Percentiles rank a stretch among this genome's conserved stretches.
These are phyloP conservation scores for Colletotrichum karsti DNA, from an alignment of 2,329 filamentous ascomycete genomes.

Conservation along the genomic window DNA sequence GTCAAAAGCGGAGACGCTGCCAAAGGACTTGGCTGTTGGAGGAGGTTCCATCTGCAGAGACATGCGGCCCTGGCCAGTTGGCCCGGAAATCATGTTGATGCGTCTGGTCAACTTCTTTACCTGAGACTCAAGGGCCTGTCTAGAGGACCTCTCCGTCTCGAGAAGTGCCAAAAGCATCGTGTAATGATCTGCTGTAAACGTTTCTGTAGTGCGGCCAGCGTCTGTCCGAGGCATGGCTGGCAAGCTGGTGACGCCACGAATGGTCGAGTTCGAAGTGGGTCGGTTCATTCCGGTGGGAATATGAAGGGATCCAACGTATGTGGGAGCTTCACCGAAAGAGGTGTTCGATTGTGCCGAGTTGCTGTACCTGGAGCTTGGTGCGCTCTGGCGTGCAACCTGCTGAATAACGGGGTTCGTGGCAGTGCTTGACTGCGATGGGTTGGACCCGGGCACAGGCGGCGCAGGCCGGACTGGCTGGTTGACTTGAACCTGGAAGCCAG, in stretches of 20 bases:
- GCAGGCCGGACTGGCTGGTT: conserved; percentile 36
- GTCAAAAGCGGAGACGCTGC: conserved; percentile 50
- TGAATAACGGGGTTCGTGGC: conserved; percentile 41
- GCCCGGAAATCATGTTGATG: conserved; percentile 52
- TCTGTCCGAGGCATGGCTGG: conserved; percentile 47
- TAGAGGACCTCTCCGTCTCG: conserved; percentile 63
- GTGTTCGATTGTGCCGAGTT: conserved; percentile 49
- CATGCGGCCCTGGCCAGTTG: conserved; percentile 16
- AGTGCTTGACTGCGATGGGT: conserved; percentile 34
- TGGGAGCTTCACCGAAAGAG: conserved; percentile 57
- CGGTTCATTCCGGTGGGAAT: conserved; percentile 42
- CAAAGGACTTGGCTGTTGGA: conserved; percentile 45
- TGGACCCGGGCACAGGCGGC: conserved; percentile 33
- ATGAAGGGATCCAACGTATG: conserved; percentile 53
- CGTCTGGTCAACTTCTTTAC: conserved; percentile 62
- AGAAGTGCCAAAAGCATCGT: conserved; percentile 60
- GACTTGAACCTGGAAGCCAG: conserved; percentile 46
- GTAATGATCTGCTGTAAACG: conserved; percentile 56
- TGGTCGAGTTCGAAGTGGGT: conserved; percentile 54
- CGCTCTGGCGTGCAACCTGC: conserved; percentile 34
- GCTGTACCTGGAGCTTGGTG: conserved; percentile 39
- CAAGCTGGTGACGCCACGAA: conserved; percentile 56
- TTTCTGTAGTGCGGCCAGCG: conserved; percentile 25
- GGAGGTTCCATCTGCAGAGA: conserved; percentile 38
- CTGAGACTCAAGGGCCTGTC: conserved; percentile 63